Conservation (phyloP, 2,329 filamentous ascomycete species). For the Coniochaeta prunicola region DNA sequence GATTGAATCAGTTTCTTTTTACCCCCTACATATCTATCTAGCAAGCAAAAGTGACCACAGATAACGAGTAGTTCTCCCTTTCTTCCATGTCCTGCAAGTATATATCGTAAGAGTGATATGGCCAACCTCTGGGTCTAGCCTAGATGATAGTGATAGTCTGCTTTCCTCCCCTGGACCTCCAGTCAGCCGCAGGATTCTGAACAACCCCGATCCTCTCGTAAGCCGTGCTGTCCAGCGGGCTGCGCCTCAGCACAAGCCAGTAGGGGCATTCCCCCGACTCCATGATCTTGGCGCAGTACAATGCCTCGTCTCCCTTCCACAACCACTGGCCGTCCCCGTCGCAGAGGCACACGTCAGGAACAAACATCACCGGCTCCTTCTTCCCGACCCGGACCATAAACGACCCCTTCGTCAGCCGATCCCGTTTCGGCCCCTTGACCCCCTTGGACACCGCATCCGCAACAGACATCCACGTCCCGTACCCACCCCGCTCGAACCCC, state of each 20-base stretch:
- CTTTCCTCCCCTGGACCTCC: neutral
- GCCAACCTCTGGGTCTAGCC: no score
- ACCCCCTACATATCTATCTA: no score
- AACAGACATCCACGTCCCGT: constrained; percentile 6
- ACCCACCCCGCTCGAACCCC: constrained; percentile 3
- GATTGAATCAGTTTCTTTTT: no score
- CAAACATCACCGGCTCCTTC: constrained; percentile 4
- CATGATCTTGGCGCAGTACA: constrained; percentile 8
- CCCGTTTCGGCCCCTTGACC: neutral
- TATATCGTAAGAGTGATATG: no score
- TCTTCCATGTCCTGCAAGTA: no score
- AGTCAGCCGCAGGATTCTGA: constrained; percentile 3
- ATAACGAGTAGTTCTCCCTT: no score
- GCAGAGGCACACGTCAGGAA: constrained; percentile 6
- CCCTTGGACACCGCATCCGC: neutral
- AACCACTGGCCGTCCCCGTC: constrained; percentile 9
- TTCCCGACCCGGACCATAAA: constrained; percentile 4
- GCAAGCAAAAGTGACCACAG: no score
- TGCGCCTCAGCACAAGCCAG: constrained; percentile 8
- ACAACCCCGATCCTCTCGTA: constrained; percentile 9
- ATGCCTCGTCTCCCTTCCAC: constrained; percentile 5
- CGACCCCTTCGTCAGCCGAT: neutral
- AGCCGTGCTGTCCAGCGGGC: neutral
- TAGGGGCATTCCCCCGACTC: constrained; percentile 4
- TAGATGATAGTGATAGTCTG: no score